These are phyloP conservation scores for Rhodotorula sp. DNA, from an alignment of 1,284 basidiomycete genomes.

Conservation along the genomic window DNA sequence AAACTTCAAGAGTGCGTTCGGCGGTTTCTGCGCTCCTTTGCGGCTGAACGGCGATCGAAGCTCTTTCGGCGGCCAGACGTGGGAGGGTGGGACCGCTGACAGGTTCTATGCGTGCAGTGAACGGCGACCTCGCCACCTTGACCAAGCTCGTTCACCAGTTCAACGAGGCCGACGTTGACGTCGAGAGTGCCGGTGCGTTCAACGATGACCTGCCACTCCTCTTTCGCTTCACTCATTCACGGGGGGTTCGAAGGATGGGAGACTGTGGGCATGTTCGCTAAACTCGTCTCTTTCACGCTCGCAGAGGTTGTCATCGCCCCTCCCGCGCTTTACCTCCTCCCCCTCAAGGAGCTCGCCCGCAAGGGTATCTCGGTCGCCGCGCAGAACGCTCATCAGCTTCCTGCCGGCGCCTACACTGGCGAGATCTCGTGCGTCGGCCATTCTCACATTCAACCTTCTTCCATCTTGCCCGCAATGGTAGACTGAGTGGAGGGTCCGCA, in stretches of 20 bases:
- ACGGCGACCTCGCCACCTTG: slow-evolving; percentile 67
- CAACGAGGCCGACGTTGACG: slow-evolving; percentile 74
- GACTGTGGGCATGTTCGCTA: too few species aligned
- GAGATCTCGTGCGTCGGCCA: slow-evolving; percentile 69
- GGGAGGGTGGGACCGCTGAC: background rate
- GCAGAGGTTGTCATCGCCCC: slow-evolving; percentile 89
- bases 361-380: slow-evolving; percentile 62
- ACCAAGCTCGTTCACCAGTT: slow-evolving; percentile 64
- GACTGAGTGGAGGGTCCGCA: background rate
- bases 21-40: too few species aligned
- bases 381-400: slow-evolving; percentile 86
- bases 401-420: slow-evolving; percentile 89
- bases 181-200: slow-evolving; percentile 63
- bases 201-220: background rate
- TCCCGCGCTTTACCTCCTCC: slow-evolving; percentile 79
- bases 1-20: slow-evolving; percentile 82
- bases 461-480: too few species aligned
- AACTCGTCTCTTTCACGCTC: too few species aligned
- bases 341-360: slow-evolving; percentile 60
- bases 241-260: background rate
- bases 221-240: too few species aligned
- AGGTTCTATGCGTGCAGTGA: slow-evolving; percentile 49
- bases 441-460: background rate
- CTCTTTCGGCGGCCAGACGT: background rate
- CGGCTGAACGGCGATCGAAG: background rate